Evolutionary conservation across 257 asterid genomes (phyloP).

Genomic region (Ehretia macrophylla): DNA sequence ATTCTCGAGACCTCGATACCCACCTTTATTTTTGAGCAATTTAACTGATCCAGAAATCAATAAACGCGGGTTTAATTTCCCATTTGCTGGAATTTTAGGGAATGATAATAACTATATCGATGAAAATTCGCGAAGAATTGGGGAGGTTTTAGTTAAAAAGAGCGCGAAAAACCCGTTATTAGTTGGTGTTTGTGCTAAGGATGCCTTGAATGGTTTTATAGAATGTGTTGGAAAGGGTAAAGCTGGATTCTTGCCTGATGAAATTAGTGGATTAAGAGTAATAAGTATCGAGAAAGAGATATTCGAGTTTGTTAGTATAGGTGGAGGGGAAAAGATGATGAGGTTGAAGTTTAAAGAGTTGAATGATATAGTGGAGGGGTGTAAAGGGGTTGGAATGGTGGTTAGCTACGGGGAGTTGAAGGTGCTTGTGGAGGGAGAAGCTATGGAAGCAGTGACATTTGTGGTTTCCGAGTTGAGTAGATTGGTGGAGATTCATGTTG

Average conservation of each 20-base stretch:
- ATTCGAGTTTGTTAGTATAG: conserved; percentile 33
- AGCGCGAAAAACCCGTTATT: conserved; percentile 61
- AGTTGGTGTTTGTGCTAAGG: conserved; percentile 61
- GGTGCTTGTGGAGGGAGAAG: conserved; percentile 46
- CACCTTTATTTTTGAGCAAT: conserved; percentile 48
- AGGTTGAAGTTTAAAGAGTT: conserved; percentile 51
- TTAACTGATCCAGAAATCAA: conserved; percentile 42
- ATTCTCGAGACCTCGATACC: conserved; percentile 40
- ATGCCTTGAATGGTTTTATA: conserved; percentile 43
- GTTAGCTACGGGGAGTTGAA: conserved; percentile 66
- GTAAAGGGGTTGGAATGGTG: conserved; percentile 51
- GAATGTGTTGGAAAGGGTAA: conserved; percentile 49
- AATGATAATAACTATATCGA: conserved; percentile 28
- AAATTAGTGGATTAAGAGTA: conserved; percentile 46
- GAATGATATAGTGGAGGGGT: conserved; percentile 25
- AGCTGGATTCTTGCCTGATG: conserved; percentile 44
- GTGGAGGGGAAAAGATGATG: conserved; percentile 41
- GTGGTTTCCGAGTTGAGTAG: conserved; percentile 49
- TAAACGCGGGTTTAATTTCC: conserved; percentile 49
- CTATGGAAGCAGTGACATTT: conserved; percentile 30
- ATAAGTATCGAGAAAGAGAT: conserved; percentile 51
- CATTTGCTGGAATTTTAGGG: conserved; percentile 35
- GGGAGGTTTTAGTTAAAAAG: conserved; percentile 43
- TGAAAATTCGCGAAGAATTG: conserved; percentile 59
- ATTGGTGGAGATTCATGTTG: conserved; percentile 37